Evolutionary conservation across 352 stramenopile species (phyloP), one percentile per base, ranked within the genome.

Genomic region (Globisporangium heterothallicum): DNA sequence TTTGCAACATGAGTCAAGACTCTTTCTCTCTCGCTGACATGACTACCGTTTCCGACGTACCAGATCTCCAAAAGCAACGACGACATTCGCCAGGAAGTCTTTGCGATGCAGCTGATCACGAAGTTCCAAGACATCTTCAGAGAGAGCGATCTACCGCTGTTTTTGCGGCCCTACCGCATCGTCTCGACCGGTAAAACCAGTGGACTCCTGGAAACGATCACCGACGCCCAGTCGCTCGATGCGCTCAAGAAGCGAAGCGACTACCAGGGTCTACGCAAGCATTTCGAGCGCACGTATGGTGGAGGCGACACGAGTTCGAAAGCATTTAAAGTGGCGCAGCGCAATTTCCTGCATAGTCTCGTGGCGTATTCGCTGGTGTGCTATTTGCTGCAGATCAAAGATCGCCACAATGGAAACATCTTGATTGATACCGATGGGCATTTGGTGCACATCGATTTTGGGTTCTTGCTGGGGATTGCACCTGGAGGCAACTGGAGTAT

Each of bases 361-460:
- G 78, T 70, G n/a, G 83, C 70, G 1, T 86, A 86, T 49, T 82
- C 65, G 21, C 53, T 86, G 21, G 73, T 88, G 12, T 96, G 77
- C 61, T 97, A 97, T 59, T 60, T 97, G 43, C 70, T 97, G 21
- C 74, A 93, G 66, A 88, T 97, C 61, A 98, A 98, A 72, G 90
- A 98, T 63, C 78, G 92, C 12, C 95, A 98, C 74, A 99, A 99
- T 63, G 96, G 92, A 14, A 98, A 99, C 51, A 97, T 98, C 50
- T 63, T 98, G 47, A 71, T 98, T 27, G 89, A 98, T 60, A 77
- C 61, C 18, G 51, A 89, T 41, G 92, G 92, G 0, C 81, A 96
- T 51, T 56, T 98, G 25, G 82, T 97, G 34, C 96, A 98, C 76
- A 99, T 98, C 51, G 96, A 99, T 70, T 99, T 98, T 68, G 96